Base-by-base conservation (phyloP, 306 rosid genomes). In the Casuarina cunninghamiana region DNA sequence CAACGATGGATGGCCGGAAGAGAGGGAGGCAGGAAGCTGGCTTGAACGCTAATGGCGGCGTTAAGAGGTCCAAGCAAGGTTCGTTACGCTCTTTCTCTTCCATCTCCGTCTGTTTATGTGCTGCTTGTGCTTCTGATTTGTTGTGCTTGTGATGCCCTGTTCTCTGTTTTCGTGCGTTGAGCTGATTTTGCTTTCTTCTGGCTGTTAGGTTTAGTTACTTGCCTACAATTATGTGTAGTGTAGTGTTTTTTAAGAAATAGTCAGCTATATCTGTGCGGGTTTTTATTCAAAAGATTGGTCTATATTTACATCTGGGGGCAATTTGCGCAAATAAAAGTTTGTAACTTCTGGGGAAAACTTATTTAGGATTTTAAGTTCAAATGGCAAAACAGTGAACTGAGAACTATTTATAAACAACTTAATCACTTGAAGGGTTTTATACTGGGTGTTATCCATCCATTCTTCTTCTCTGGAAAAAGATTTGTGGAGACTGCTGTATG, bases 51-150 rank as follows among this genome's bases (percentile, higher is more conserved):
- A 91, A 91, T 81, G 93, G 96, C 17, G 88, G 88, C 82, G 10
- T 87, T 78, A 91, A 91, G 87, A 89, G 89, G 85, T 83, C 83
- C 48, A 87, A 85, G 80, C 89, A 79, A 86, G 93, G 96, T 91
- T 83, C 62, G 71, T 38, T 26, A 17, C 44, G 26, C 3, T 63
- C 44, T 71, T 61, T 38, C 15, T 41, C 9, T 41, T 66, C 16
- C 46, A 38, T 63, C 38, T 32, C 16, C 26, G 41, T 26, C 5
- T 41, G 16, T 65, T 39, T n/a, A 41, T 15, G 6, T 17, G 49
- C 26, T 41, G 71, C 10, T 19, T 65, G 37, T 10, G 39, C 60
- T 54, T 53, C 19, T 19, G 21, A 21, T 26, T 58, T 58, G 39
- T 58, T 26, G 26, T 58, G 65, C 38, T 8, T 58, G 3, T 8